Evolutionary conservation across 306 rosid genomes (phyloP).

Genomic region (Ceratonia siliqua): DNA sequence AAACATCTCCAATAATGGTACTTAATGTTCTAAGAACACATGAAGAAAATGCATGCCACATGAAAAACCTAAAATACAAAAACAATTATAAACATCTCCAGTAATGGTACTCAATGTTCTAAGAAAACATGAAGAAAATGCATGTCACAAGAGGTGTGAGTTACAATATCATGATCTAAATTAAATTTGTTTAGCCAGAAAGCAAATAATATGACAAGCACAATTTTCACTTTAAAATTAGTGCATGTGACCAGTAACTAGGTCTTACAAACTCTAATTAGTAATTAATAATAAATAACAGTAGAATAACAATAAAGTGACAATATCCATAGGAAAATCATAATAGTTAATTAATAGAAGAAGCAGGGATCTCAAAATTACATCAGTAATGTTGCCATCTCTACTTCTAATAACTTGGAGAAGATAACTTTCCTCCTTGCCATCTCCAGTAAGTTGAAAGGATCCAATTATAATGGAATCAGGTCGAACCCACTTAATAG

Average conservation of each 20-base stretch:
- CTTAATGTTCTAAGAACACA: not conserved
- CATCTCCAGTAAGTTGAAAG: conserved; percentile 71
- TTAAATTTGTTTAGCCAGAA: conserved; percentile 6
- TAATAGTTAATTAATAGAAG: not conserved
- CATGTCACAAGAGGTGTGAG: not conserved
- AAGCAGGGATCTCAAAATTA: conserved; percentile 42
- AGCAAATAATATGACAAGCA: conserved; percentile 17
- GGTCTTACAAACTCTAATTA: conserved; percentile 3
- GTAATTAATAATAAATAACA: not conserved
- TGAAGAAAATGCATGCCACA: too few species aligned
- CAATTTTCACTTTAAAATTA: not conserved
- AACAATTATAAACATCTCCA: not conserved
- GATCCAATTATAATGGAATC: conserved; percentile 88
- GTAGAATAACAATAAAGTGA: not conserved
- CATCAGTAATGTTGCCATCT: conserved; percentile 71
- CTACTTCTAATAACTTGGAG: conserved; percentile 73
- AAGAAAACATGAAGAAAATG: not conserved
- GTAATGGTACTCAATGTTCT: not conserved
- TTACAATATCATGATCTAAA: not conserved
- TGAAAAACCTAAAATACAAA: not conserved
- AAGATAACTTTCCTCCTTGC: conserved; percentile 72
- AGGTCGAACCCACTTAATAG: conserved; percentile 79
- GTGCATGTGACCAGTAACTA: not conserved
- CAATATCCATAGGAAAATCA: conserved; percentile 19
- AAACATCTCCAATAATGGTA: not conserved